phyloP scores from a whole-genome alignment of 106 monocot genomes.

The Agapanthus africanus region DNA sequence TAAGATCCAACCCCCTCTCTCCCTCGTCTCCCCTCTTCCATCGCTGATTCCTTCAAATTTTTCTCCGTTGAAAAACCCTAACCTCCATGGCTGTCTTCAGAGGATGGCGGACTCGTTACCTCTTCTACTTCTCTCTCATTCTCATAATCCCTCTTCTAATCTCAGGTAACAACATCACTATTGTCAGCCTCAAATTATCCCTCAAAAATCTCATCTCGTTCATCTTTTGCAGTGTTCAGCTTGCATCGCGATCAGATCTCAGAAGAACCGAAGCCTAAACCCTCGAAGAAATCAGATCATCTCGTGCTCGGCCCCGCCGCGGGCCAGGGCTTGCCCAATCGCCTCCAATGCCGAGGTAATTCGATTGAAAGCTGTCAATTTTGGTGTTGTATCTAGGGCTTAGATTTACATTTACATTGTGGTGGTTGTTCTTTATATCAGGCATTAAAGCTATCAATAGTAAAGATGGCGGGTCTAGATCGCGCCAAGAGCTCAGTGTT shows the following conservation, averaged over 20 bases:
- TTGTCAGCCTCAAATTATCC: not conserved
- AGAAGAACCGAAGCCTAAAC: constrained; percentile 8
- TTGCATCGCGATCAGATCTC: constrained; percentile 27
- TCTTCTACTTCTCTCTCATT: constrained; percentile 38
- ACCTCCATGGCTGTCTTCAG: constrained; percentile 8
- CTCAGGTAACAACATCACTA: constrained; percentile 24
- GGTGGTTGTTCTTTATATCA: constrained; percentile 17
- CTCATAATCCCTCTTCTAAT: constrained; percentile 46
- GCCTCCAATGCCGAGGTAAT: constrained; percentile 81
- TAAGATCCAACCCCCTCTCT: too few relatives aligned
- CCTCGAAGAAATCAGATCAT: constrained; percentile 42
- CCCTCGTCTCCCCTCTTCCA: too few relatives aligned
- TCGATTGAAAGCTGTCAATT: not conserved
- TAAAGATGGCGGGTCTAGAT: constrained; percentile 9
- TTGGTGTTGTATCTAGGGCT: constrained; percentile 1
- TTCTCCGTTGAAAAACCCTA: too few relatives aligned
- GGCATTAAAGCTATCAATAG: constrained; percentile 62
- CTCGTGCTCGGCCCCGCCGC: constrained; percentile 69
- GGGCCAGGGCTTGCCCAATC: constrained; percentile 71
- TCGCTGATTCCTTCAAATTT: too few relatives aligned
- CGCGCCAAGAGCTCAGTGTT: constrained; percentile 2
- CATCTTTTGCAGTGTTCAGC: constrained; percentile 37
- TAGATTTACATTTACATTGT: not conserved
- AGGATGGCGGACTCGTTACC: constrained; percentile 29
- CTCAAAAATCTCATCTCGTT: not conserved